phyloP scores from a whole-genome alignment of 179 eudicot species.

The Carnegiea gigantea region DNA sequence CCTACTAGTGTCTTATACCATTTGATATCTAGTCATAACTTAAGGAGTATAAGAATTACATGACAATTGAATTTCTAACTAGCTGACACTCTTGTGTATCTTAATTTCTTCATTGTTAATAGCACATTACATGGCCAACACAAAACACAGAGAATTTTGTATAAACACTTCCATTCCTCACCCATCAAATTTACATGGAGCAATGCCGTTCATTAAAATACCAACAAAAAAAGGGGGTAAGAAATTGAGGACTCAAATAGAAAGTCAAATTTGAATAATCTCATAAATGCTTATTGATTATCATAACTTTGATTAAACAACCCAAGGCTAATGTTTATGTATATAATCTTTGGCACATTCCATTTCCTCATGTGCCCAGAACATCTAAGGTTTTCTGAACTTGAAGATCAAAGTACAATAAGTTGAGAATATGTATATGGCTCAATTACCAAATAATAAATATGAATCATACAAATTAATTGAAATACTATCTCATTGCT shows the following conservation, averaged over 20 bases:
- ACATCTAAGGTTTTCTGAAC: not conserved
- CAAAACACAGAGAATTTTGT: too few relatives aligned
- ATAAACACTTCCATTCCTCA: too few relatives aligned
- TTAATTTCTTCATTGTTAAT: too few relatives aligned
- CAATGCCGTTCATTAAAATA: too few relatives aligned
- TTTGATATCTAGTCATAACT: too few relatives aligned
- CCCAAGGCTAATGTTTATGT: not conserved
- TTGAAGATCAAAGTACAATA: constrained; percentile 9
- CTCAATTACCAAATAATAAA: constrained; percentile 7
- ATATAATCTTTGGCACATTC: constrained; percentile 8
- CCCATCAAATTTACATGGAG: too few relatives aligned
- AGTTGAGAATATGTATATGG: constrained; percentile 10
- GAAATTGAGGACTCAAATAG: not conserved
- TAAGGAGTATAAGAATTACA: too few relatives aligned
- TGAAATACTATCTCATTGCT: constrained; percentile 13
- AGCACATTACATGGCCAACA: too few relatives aligned
- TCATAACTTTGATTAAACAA: constrained; percentile 1
- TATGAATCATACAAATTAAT: constrained; percentile 16
- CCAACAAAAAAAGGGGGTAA: too few relatives aligned
- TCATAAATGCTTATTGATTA: not conserved
- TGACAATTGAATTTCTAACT: too few relatives aligned
- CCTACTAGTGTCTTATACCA: too few relatives aligned
- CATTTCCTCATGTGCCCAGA: constrained; percentile 12
- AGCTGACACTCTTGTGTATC: too few relatives aligned
- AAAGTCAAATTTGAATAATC: not conserved